Percentiles rank a stretch among this genome's conserved stretches.
Conservation (phyloP, 352 stramenopile genomes). For the Phytopythium montanum region DNA sequence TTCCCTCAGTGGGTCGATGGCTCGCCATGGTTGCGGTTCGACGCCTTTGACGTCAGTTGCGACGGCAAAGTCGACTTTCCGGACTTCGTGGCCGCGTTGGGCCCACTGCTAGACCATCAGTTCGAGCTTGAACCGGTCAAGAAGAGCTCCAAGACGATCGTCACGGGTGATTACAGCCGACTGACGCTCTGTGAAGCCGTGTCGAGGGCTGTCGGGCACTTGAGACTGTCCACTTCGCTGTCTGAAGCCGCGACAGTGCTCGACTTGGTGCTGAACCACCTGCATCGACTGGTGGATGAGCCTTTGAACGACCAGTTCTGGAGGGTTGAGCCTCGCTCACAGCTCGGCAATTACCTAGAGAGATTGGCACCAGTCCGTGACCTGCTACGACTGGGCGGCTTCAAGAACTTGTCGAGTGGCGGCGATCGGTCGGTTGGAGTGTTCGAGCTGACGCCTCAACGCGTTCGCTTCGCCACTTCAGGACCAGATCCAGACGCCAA, state of each 20-base stretch:
- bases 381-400: conserved; percentile 36
- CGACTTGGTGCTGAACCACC: conserved; percentile 21
- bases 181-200: conserved; percentile 42
- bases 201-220: conserved; percentile 30
- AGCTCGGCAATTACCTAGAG: conserved; percentile 21
- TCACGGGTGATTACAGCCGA: background rate
- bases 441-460: conserved; percentile 31
- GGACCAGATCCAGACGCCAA: background rate
- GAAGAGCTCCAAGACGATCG: conserved; percentile 1
- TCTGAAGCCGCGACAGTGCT: conserved; percentile 18
- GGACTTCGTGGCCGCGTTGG: conserved; percentile 56
- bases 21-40: conserved; percentile 33
- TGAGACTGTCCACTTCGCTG: conserved; percentile 28
- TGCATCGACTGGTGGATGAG: conserved; percentile 39
- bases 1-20: conserved; percentile 14
- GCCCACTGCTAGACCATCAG: conserved; percentile 45
- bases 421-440: background rate
- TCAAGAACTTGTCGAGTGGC: conserved; percentile 10
- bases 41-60: conserved; percentile 49
- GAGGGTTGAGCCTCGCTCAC: conserved; percentile 17
- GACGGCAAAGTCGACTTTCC: conserved; percentile 44
- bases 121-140: conserved; percentile 25
- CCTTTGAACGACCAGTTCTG: conserved; percentile 33
- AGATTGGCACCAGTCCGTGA: conserved; percentile 21
- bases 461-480: conserved; percentile 42